phyloP scores from a whole-genome alignment of 257 asterid species.

The Hygrophila difformis region DNA sequence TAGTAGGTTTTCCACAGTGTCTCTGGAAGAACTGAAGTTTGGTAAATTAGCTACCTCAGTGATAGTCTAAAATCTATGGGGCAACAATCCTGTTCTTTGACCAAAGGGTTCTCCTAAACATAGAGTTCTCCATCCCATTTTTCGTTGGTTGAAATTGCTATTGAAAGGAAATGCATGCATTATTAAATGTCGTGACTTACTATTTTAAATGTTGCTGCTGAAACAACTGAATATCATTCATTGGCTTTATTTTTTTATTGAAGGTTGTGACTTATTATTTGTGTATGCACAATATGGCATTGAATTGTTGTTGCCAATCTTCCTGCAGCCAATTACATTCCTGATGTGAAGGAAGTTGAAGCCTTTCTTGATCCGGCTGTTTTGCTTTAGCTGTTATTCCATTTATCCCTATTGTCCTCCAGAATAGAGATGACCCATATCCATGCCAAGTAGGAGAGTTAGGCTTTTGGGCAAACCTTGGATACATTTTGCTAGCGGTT shows the following conservation, averaged over 20 bases:
- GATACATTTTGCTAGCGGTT: conserved; percentile 70
- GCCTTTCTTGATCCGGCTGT: conserved; percentile 62
- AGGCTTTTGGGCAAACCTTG: conserved; percentile 78
- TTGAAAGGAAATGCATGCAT: too few species aligned
- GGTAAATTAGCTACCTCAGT: too few species aligned
- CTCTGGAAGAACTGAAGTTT: too few species aligned
- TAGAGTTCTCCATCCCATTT: too few species aligned
- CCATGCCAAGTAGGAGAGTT: conserved; percentile 69
- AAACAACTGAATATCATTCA: not conserved
- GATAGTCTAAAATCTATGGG: too few species aligned
- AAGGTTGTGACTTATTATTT: not conserved
- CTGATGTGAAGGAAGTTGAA: conserved; percentile 72
- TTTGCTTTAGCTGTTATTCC: conserved; percentile 56
- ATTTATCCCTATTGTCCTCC: conserved; percentile 45
- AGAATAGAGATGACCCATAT: conserved; percentile 39
- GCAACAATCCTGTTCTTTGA: too few species aligned
- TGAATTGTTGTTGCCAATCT: not conserved
- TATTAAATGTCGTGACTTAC: too few species aligned
- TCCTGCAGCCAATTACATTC: conserved; percentile 71
- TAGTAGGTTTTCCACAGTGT: too few species aligned
- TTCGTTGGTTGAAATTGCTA: too few species aligned
- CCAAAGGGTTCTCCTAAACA: too few species aligned
- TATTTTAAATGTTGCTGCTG: not conserved
- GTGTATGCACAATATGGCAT: not conserved
- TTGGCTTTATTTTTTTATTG: not conserved